Base-by-base conservation (phyloP, 2,329 filamentous ascomycete species). In the Zymoseptoria pseudotritici region DNA sequence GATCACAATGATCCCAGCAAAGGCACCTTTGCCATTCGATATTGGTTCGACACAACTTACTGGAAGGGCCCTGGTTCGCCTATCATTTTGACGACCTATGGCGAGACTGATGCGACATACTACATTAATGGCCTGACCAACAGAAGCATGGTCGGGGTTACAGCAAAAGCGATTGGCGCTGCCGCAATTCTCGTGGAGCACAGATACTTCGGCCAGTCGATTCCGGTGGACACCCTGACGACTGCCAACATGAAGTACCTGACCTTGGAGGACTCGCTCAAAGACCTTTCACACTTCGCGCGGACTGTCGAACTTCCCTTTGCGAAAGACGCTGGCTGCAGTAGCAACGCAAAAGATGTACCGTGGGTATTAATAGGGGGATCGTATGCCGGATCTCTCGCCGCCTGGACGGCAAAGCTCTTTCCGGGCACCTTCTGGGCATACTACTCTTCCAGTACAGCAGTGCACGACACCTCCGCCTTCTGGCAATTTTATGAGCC, bases 401-500 rank as follows among this genome's bases (percentile, higher is more conserved):
- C 81, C 1, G 82, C 81, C 0, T 85, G 82, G 82, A 82, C 77
- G 2, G 79, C 80, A 49, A 79, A 78, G 10, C 71, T 79, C 2
- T 72, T 77, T 1, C 82, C 82, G 0, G 83, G 80, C 7, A 84
- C 81, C 0, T 82, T 83, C 70, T 85, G 82, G 82, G 82, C 82
- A 1, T 85, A 85, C 63, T 81, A 83, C 69, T 74, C 82, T 2
- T 82, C 80, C 29, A 82, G 79, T 67, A 83, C 79, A 0, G 80
- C 81, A 0, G 82, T 85, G 1, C 72, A 86, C 64, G 78, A 80
- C 0, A 77, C 84, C 31, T 76, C 78, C 22, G 76, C 85, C 70
- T 84, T 80, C 66, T 86, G 82, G 82, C 74, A 80, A 69, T 86
- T 85, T 65, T 85, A 83, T 66, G 65, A 74, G 4, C 82, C 82